Percentiles rank a stretch among this genome's conserved stretches.
These are phyloP conservation scores for Malassezia globosa DNA, from an alignment of 1,284 basidiomycete genomes.

Conservation along the genomic window DNA sequence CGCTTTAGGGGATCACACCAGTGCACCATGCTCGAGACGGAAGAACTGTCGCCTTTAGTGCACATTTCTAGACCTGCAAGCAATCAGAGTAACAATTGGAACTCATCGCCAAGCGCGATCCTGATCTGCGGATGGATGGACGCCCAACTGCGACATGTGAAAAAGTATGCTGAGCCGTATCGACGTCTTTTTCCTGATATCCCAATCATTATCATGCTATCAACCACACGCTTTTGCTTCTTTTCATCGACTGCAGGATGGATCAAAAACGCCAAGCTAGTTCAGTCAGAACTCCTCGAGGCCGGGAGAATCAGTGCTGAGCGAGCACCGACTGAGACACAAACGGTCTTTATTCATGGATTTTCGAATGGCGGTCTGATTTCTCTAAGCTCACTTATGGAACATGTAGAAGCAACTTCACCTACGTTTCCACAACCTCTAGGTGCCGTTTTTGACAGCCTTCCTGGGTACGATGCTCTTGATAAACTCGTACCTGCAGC, in stretches of 20 bases:
- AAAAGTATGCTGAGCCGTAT: constrained; percentile 38
- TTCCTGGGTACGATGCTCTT: not conserved
- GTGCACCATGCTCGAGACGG: too few relatives aligned
- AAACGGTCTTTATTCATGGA: constrained; percentile 8
- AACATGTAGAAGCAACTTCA: not conserved
- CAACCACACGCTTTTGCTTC: constrained; percentile 3
- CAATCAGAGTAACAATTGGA: too few relatives aligned
- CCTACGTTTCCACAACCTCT: not conserved
- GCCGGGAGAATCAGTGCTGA: not conserved
- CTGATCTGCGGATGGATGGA: constrained; percentile 44
- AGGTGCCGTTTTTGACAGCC: constrained; percentile 2
- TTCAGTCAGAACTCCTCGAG: not conserved
- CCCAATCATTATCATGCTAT: constrained; percentile 34
- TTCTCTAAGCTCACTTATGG: not conserved
- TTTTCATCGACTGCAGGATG: not conserved
- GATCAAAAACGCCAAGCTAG: not conserved
- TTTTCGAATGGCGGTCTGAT: constrained; percentile 16
- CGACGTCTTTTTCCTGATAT: constrained; percentile 29
- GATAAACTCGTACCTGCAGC: not conserved
- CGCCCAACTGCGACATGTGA: constrained; percentile 29
- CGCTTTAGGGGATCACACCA: too few relatives aligned
- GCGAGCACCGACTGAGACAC: not conserved
- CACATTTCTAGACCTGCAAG: too few relatives aligned
- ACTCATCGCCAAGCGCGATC: constrained; percentile 16
- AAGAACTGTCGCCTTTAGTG: too few relatives aligned